A percentile compares a stretch with the other conserved stretches of the same genome.
Conservation (phyloP, 2,329 filamentous ascomycete species). For the Aureobasidium sp. region DNA sequence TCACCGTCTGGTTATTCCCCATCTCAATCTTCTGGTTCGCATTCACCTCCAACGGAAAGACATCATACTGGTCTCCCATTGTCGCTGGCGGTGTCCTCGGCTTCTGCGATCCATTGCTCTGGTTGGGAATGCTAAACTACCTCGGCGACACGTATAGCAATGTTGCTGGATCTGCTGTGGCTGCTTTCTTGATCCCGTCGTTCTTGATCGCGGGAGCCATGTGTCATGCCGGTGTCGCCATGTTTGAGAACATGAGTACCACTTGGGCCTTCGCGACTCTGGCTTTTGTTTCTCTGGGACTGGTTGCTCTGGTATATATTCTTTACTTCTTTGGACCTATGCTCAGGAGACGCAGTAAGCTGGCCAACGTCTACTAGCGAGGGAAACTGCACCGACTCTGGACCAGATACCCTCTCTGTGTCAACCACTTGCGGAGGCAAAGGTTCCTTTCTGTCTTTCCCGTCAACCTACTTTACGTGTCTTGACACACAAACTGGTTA, state of each 20-base stretch:
- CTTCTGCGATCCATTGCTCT: conserved; percentile 13
- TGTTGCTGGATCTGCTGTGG: conserved; percentile 9
- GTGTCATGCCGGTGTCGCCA: conserved; percentile 13
- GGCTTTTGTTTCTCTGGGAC: conserved; percentile 1
- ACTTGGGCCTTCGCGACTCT: conserved; percentile 13
- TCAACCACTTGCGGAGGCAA: no score
- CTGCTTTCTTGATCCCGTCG: conserved; percentile 8
- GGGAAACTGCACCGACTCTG: no score
- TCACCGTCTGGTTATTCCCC: conserved; percentile 12
- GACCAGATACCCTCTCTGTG: no score
- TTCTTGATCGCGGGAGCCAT: conserved; percentile 13
- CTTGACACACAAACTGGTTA: no score
- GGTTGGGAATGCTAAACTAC: conserved; percentile 12
- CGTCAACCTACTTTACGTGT: background rate
- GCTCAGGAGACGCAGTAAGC: conserved; percentile 6
- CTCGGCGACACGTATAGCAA: conserved; percentile 10
- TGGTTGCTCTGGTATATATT: conserved; percentile 11
- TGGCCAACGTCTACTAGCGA: conserved; percentile 7
- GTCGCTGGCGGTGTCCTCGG: conserved; percentile 12
- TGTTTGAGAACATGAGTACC: conserved; percentile 12
- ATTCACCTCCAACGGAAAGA: conserved; percentile 10
- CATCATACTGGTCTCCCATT: conserved; percentile 9
- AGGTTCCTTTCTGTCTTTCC: background rate
- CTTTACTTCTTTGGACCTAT: conserved; percentile 10
- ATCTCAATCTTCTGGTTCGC: conserved; percentile 13